These are phyloP conservation scores for Syzygium jambos DNA, from an alignment of 345 rosid genomes.

Conservation along the genomic window DNA sequence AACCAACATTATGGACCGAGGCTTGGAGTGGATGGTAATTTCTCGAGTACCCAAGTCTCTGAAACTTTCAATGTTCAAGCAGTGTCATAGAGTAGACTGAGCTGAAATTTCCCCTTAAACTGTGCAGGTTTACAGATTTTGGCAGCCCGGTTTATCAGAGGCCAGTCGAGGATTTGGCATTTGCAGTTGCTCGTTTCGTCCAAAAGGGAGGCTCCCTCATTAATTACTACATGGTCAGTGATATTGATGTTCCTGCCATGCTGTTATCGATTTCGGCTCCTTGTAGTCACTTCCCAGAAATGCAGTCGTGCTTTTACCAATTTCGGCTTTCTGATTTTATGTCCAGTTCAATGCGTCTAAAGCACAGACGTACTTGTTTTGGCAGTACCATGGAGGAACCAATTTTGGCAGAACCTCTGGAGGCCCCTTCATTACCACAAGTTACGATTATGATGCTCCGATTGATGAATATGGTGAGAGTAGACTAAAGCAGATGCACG, in stretches of 20 bases:
- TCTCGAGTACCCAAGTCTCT: background rate
- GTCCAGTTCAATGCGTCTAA: background rate
- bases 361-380: background rate
- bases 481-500: background rate
- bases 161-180: slow-evolving; percentile 67
- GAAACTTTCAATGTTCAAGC: background rate
- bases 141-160: slow-evolving; percentile 39
- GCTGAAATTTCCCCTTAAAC: background rate
- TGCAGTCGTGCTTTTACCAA: background rate
- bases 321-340: background rate
- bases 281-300: background rate
- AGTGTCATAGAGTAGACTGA: background rate
- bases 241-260: background rate
- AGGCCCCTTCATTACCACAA: slow-evolving; percentile 63
- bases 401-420: slow-evolving; percentile 70
- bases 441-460: slow-evolving; percentile 72
- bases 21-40: slow-evolving; percentile 72
- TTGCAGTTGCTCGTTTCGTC: slow-evolving; percentile 61
- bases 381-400: slow-evolving; percentile 74
- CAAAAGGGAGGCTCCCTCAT: slow-evolving; percentile 58
- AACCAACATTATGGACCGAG: slow-evolving; percentile 67
- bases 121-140: slow-evolving; percentile 51
- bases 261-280: background rate
- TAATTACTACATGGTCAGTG: slow-evolving; percentile 64
- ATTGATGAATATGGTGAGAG: slow-evolving; percentile 62